Conservation (phyloP, 768 basidiomycete species). For the Polyporus arcularius region DNA sequence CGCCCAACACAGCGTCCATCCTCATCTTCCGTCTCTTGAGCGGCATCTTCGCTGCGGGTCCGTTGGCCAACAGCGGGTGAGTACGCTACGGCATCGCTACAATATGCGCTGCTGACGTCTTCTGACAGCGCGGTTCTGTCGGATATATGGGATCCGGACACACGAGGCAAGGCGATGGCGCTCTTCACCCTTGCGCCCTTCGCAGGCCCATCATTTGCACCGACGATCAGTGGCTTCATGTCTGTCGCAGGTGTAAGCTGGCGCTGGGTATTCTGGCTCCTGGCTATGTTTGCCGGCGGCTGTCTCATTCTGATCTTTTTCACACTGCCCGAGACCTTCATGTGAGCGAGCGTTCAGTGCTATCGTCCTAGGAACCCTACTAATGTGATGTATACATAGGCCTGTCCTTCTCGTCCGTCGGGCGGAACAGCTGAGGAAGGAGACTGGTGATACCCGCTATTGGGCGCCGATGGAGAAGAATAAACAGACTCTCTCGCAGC, state of each 20-base stretch:
- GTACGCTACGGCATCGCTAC: neutral
- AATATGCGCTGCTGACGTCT: constrained; percentile 14
- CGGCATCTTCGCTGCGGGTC: constrained; percentile 70
- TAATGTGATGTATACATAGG: constrained; percentile 27
- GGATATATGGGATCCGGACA: constrained; percentile 60
- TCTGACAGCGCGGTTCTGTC: constrained; percentile 27
- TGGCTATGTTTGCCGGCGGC: constrained; percentile 55
- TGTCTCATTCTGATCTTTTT: constrained; percentile 54
- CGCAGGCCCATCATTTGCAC: constrained; percentile 54
- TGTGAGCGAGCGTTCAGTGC: constrained; percentile 4
- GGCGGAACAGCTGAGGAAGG: constrained; percentile 50
- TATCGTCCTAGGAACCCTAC: neutral
- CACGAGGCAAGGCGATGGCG: constrained; percentile 65
- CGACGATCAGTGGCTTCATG: constrained; percentile 40
- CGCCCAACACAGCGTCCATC: constrained; percentile 62
- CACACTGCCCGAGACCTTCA: constrained; percentile 69
- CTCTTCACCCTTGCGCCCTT: constrained; percentile 53
- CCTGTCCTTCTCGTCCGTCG: constrained; percentile 57
- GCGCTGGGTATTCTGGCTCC: constrained; percentile 70
- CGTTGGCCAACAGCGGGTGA: constrained; percentile 69
- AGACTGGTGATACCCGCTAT: constrained; percentile 52
- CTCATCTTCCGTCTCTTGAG: constrained; percentile 69
- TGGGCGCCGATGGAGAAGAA: constrained; percentile 55
- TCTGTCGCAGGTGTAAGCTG: constrained; percentile 47
- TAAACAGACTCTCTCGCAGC: constrained; percentile 41